Conservation (phyloP, 129 eudicot species). For the Heracleum sosnowskyi region DNA sequence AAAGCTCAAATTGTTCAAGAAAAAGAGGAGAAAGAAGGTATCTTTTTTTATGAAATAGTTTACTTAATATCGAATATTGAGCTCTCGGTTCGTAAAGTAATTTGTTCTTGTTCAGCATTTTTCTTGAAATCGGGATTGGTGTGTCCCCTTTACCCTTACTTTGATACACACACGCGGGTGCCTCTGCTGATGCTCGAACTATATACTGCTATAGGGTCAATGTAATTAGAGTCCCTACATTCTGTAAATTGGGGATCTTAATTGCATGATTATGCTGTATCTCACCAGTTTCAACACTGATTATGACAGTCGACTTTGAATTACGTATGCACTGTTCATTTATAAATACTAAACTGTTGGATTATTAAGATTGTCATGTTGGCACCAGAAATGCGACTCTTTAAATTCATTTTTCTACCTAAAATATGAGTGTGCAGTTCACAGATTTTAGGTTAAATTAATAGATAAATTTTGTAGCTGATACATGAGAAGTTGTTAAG, state of each 20-base stretch:
- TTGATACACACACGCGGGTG: no score
- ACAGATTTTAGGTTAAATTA: not conserved
- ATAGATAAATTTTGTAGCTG: not conserved
- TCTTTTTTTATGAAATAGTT: not conserved
- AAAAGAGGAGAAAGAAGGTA: constrained; percentile 64
- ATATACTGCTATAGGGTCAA: not conserved
- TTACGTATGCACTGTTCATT: not conserved
- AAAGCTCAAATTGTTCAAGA: constrained; percentile 70
- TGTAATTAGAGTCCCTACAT: not conserved
- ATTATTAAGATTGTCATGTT: not conserved
- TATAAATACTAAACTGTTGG: not conserved
- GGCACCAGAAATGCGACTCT: not conserved
- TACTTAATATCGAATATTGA: not conserved
- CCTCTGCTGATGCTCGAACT: not conserved
- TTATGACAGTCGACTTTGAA: not conserved
- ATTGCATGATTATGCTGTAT: not conserved
- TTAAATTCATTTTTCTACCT: not conserved
- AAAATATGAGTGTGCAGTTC: not conserved
- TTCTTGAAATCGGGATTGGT: not conserved
- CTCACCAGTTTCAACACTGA: not conserved
- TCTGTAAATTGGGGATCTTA: not conserved
- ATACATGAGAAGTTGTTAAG: not conserved
- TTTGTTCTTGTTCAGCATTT: not conserved
- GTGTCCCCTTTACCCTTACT: not conserved
- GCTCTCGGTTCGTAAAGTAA: not conserved